Percentiles rank a stretch among this genome's conserved stretches.
phyloP scores from a whole-genome alignment of 2,329 filamentous ascomycete genomes.

The Gyromitra esculenta region DNA sequence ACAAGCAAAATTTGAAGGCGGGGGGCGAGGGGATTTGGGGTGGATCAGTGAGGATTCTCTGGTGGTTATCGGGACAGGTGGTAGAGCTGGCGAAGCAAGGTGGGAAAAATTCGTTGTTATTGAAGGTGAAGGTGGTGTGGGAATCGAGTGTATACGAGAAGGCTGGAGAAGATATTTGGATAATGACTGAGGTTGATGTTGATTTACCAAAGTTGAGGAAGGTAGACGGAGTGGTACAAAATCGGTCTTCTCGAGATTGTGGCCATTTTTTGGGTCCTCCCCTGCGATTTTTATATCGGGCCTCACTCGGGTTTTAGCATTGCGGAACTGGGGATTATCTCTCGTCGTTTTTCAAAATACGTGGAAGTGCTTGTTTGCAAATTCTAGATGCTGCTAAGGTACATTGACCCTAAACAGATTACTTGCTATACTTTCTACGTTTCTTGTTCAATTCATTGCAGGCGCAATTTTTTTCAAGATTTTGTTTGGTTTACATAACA shows the following conservation, averaged over 20 bases:
- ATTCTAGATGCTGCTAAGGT: no score
- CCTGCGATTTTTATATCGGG: neutral
- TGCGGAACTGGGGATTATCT: no score
- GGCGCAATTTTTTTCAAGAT: neutral
- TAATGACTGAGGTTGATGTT: constrained; percentile 54
- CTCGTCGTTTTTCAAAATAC: no score
- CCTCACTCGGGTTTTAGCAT: neutral
- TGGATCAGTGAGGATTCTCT: constrained; percentile 81
- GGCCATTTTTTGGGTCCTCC: neutral
- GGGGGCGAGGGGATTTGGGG: constrained; percentile 84
- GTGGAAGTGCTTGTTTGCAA: no score
- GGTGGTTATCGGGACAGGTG: constrained; percentile 78
- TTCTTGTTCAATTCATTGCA: neutral
- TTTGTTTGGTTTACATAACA: neutral
- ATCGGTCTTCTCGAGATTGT: neutral
- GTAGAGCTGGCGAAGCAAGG: constrained; percentile 66
- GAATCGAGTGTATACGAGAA: constrained; percentile 71
- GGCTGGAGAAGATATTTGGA: constrained; percentile 84
- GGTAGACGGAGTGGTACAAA: neutral
- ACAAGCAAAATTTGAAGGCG: constrained; percentile 81
- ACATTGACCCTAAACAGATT: no score
- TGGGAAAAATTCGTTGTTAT: constrained; percentile 87
- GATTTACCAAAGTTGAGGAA: neutral
- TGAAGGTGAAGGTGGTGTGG: constrained; percentile 74
- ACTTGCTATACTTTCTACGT: neutral